phyloP scores from a whole-genome alignment of 1,284 basidiomycete species.

The Microbotryum scabiosae region DNA sequence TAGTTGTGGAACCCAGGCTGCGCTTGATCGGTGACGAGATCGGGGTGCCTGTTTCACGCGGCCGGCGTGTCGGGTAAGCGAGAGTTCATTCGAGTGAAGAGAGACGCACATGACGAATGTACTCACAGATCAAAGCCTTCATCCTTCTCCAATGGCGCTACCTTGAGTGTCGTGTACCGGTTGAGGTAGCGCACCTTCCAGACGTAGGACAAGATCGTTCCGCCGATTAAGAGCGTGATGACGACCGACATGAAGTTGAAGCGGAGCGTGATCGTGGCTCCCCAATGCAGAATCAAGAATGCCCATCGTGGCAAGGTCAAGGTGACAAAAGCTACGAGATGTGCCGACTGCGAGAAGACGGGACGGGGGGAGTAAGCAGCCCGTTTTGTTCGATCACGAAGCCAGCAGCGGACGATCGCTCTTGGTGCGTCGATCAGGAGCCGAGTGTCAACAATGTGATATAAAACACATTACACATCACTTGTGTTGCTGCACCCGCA shows the following conservation, averaged over 20 bases:
- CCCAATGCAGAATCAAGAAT: constrained; percentile 11
- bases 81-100: constrained; percentile 41
- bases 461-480: too few relatives aligned
- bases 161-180: constrained; percentile 62
- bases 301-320: constrained; percentile 61
- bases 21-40: constrained; percentile 67
- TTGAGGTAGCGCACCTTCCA: constrained; percentile 32
- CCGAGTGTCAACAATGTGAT: too few relatives aligned
- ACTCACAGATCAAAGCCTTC: constrained; percentile 13
- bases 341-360: too few relatives aligned
- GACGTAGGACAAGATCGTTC: constrained; percentile 14
- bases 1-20: constrained; percentile 80
- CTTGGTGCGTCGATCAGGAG: too few relatives aligned
- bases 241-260: constrained; percentile 24
- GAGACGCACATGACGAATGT: neutral
- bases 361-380: too few relatives aligned
- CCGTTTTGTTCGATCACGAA: too few relatives aligned
- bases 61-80: neutral
- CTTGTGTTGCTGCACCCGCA: too few relatives aligned
- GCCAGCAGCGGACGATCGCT: too few relatives aligned
- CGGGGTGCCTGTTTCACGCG: constrained; percentile 52
- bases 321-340: constrained; percentile 60
- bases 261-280: constrained; percentile 21
- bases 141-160: constrained; percentile 51
- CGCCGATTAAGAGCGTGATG: constrained; percentile 14